Evolutionary conservation across 2,329 filamentous ascomycete species (phyloP).

Genomic region (Cladophialophora psammophila): DNA sequence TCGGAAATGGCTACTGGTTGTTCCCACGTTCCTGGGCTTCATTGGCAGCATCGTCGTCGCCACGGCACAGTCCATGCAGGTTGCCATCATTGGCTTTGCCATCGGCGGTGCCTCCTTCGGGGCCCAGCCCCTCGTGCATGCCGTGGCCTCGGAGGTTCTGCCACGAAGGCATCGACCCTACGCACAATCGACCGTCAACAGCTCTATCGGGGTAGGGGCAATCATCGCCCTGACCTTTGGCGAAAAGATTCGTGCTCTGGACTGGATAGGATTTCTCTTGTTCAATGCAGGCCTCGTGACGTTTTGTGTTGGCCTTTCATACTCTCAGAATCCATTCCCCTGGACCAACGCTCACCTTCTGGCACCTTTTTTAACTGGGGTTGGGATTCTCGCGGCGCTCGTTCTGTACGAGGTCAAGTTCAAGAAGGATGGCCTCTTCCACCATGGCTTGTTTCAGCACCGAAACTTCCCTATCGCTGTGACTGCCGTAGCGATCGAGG

Average conservation of each 20-base stretch:
- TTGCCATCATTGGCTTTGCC: conserved; percentile 23
- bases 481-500: background rate
- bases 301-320: conserved; percentile 64
- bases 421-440: conserved; percentile 57
- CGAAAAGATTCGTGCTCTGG: conserved; percentile 24
- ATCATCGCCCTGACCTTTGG: conserved; percentile 15
- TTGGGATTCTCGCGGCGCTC: conserved; percentile 52
- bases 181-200: conserved; percentile 25
- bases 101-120: conserved; percentile 18
- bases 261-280: conserved; percentile 26
- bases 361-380: conserved; percentile 57
- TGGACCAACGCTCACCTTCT: conserved; percentile 62
- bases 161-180: conserved; percentile 23
- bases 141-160: conserved; percentile 28
- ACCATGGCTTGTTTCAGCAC: conserved; percentile 54
- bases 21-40: conserved; percentile 17
- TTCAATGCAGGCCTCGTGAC: conserved; percentile 42
- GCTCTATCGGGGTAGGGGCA: conserved; percentile 10
- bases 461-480: conserved; percentile 8
- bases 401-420: conserved; percentile 57
- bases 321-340: conserved; percentile 66
- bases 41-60: conserved; percentile 27
- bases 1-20: conserved; percentile 24
- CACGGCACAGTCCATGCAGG: conserved; percentile 18
- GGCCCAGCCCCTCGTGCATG: conserved; percentile 23